A percentile compares a stretch with the other conserved stretches of the same genome.
Evolutionary conservation across 257 asterid genomes (phyloP).

Genomic region (Apocynum venetum): DNA sequence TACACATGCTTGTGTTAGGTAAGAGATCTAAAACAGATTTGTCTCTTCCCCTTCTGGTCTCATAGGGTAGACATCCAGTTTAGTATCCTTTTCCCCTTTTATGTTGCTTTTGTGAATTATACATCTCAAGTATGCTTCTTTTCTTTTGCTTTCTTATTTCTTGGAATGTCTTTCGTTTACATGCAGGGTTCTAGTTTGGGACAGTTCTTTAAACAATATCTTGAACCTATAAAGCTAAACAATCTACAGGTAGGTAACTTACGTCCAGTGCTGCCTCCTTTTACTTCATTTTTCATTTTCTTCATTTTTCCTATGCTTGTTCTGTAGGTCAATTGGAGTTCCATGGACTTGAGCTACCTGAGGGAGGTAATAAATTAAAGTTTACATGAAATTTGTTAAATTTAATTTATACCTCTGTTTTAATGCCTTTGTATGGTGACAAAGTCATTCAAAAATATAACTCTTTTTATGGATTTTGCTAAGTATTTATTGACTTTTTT

Average conservation of each 20-base stretch:
- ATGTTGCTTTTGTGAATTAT: background rate
- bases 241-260: slow-evolving; percentile 64
- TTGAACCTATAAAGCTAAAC: slow-evolving; percentile 90
- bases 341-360: slow-evolving; percentile 90
- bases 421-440: background rate
- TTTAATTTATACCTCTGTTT: too few species aligned
- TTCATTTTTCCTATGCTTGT: slow-evolving; percentile 12
- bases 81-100: background rate
- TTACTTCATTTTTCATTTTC: slow-evolving; percentile 6
- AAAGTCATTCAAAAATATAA: too few species aligned
- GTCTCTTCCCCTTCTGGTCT: background rate
- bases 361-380: slow-evolving; percentile 57
- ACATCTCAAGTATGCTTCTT: background rate
- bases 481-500: background rate
- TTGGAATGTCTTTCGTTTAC: slow-evolving; percentile 11
- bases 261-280: slow-evolving; percentile 10
- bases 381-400: background rate
- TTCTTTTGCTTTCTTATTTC: slow-evolving; percentile 18
- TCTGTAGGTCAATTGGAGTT: slow-evolving; percentile 85
- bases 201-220: slow-evolving; percentile 89
- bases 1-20: background rate
- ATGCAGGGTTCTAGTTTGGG: slow-evolving; percentile 96
- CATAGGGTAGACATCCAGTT: background rate
- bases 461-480: too few species aligned
- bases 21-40: background rate